Evolutionary conservation across 352 stramenopile genomes (phyloP).

Genomic region (Phytopythium montanum): DNA sequence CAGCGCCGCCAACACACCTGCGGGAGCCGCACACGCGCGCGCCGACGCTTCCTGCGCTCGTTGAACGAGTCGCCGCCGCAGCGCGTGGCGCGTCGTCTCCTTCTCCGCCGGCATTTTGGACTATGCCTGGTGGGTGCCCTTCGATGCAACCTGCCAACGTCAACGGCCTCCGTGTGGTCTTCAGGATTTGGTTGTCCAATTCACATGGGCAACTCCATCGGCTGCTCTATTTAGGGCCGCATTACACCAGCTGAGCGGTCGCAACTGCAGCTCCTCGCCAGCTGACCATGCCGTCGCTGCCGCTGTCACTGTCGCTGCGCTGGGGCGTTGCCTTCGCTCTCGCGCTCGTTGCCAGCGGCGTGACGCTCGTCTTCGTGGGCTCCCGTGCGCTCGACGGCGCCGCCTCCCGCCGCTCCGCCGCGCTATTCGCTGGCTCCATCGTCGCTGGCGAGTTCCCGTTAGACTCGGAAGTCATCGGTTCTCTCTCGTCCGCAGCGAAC

Average conservation of each 20-base stretch:
- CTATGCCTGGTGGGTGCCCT: too few relatives aligned
- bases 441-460: too few relatives aligned
- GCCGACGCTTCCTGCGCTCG: not conserved
- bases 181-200: too few relatives aligned
- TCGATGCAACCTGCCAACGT: too few relatives aligned
- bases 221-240: not conserved
- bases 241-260: not conserved
- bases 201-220: too few relatives aligned
- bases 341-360: conserved; percentile 14
- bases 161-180: too few relatives aligned
- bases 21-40: not conserved
- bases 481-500: not conserved
- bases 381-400: conserved; percentile 15
- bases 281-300: conserved; percentile 1
- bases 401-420: conserved; percentile 1
- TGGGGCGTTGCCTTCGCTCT: conserved; percentile 19
- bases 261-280: conserved; percentile 5
- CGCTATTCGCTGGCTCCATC: conserved; percentile 21
- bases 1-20: not conserved
- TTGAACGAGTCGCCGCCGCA: not conserved
- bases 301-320: conserved; percentile 6
- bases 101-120: too few relatives aligned
- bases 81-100: too few relatives aligned
- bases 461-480: too few relatives aligned
- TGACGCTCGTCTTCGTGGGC: conserved; percentile 23